These are phyloP conservation scores for Penicillium freii DNA, from an alignment of 2,329 filamentous ascomycete genomes.

Conservation along the genomic window DNA sequence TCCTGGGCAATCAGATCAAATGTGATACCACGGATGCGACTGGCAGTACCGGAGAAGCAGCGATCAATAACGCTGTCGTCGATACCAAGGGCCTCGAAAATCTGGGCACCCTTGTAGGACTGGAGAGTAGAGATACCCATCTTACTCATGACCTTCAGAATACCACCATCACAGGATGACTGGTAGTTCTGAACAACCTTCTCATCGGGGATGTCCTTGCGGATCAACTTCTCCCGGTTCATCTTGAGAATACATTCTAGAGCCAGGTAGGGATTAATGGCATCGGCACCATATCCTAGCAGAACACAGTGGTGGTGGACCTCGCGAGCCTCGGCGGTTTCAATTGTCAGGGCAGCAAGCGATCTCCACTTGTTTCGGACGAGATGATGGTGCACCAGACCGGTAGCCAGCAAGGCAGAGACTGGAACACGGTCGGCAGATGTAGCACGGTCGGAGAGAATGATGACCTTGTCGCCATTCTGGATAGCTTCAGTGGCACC, in stretches of 20 bases:
- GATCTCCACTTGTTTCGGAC: constrained; percentile 96
- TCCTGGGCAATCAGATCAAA: constrained; percentile 93
- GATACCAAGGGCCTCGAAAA: constrained; percentile 92
- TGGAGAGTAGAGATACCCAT: constrained; percentile 98
- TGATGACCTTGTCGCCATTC: constrained; percentile 77
- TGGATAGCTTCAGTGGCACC: constrained; percentile 81
- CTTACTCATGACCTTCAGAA: constrained; percentile 98
- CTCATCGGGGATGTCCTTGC: constrained; percentile 80
- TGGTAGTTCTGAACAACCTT: constrained; percentile 93
- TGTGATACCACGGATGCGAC: constrained; percentile 89
- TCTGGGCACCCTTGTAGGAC: constrained; percentile 96
- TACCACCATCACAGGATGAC: constrained; percentile 92
- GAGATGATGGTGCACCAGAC: constrained; percentile 92
- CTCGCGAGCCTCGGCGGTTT: constrained; percentile 93
- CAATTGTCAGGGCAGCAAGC: constrained; percentile 78
- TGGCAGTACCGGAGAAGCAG: constrained; percentile 92
- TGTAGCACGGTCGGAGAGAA: constrained; percentile 85
- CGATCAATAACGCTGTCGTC: constrained; percentile 89
- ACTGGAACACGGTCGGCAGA: constrained; percentile 79
- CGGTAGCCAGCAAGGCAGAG: constrained; percentile 81
- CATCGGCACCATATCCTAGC: constrained; percentile 91
- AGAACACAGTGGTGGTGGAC: constrained; percentile 99
- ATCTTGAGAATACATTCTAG: constrained; percentile 98
- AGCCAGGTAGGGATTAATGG: constrained; percentile 89
- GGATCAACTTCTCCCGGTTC: constrained; percentile 86